Evolutionary conservation across 331 rosid species (phyloP).

Genomic region (Quercus phellos): DNA sequence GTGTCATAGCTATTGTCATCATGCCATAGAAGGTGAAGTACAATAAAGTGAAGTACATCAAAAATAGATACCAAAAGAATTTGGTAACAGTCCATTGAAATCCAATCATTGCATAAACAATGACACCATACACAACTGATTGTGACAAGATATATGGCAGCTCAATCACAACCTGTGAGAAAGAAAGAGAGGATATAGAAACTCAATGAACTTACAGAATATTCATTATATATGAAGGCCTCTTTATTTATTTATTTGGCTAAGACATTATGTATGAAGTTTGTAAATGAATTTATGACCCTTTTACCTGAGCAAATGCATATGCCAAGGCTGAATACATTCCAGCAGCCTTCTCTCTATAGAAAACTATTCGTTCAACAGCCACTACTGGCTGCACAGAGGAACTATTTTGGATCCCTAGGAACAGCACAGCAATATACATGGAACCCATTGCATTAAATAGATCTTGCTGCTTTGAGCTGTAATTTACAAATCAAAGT

Average conservation of each 20-base stretch:
- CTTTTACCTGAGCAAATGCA: conserved; percentile 54
- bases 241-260: neutral
- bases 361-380: conserved; percentile 57
- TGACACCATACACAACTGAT: neutral
- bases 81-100: neutral
- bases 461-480: conserved; percentile 34
- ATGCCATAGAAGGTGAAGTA: neutral
- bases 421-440: conserved; percentile 51
- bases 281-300: neutral
- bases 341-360: conserved; percentile 72
- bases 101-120: neutral
- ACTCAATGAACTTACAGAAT: too few relatives aligned
- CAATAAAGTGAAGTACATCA: neutral
- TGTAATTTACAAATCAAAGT: conserved; percentile 3
- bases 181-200: neutral
- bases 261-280: neutral
- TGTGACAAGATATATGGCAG: neutral
- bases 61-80: neutral
- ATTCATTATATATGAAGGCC: too few relatives aligned
- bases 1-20: neutral
- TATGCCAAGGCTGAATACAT: conserved; percentile 69
- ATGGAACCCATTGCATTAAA: conserved; percentile 57
- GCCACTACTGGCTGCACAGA: conserved; percentile 57
- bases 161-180: neutral
- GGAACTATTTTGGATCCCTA: conserved; percentile 45